Conservation (phyloP, 371 early-diverging fungal genomes). For the Gilbertella persicaria region DNA sequence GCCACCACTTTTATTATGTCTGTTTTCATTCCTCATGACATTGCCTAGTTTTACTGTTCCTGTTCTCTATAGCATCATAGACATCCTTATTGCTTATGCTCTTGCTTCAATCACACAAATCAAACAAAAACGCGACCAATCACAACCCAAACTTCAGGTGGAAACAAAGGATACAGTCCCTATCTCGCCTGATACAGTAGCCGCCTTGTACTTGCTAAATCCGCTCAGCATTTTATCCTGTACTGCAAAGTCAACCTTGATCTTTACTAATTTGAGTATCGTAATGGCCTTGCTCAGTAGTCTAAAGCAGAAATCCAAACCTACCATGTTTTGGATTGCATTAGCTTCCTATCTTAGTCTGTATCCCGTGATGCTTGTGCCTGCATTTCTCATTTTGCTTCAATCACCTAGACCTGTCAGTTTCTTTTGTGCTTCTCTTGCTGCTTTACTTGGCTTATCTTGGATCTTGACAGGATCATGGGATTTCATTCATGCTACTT, state of each 20-base stretch:
- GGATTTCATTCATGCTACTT: conserved; percentile 70
- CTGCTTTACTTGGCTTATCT: conserved; percentile 57
- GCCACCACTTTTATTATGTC: conserved; percentile 77
- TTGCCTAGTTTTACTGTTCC: conserved; percentile 55
- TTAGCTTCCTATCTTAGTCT: conserved; percentile 78
- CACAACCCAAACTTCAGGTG: conserved; percentile 17
- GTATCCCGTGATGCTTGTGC: conserved; percentile 81
- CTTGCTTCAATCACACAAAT: conserved; percentile 51
- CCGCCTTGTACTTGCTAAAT: conserved; percentile 77
- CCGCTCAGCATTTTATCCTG: conserved; percentile 80
- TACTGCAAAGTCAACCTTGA: conserved; percentile 70
- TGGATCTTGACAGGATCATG: conserved; percentile 66
- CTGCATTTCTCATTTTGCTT: conserved; percentile 59
- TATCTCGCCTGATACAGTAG: conserved; percentile 45
- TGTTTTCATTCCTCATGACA: conserved; percentile 62
- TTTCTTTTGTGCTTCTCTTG: neutral
- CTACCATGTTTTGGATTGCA: conserved; percentile 70
- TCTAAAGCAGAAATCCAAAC: conserved; percentile 42
- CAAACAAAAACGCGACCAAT: conserved; percentile 38
- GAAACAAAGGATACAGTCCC: conserved; percentile 19
- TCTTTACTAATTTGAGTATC: conserved; percentile 75
- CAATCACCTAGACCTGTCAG: neutral
- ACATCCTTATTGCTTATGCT: conserved; percentile 63
- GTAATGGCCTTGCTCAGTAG: conserved; percentile 69
- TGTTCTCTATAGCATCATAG: conserved; percentile 62